A percentile compares a stretch with the other conserved stretches of the same genome.
Conservation (phyloP, 1,284 basidiomycete species). For the Ustilago esculenta region DNA sequence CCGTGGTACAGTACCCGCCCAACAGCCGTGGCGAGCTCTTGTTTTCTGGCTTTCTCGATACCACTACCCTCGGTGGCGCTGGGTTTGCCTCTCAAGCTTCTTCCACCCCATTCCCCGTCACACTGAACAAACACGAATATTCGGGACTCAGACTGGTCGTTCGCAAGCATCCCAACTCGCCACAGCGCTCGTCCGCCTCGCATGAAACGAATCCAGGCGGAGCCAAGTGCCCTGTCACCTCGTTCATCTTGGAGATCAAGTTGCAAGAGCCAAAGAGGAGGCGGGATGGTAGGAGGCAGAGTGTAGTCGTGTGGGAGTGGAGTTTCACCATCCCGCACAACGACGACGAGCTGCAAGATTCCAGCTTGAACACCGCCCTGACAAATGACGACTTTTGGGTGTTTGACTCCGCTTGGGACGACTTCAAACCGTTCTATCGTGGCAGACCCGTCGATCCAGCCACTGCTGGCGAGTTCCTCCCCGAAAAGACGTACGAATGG, state of each 20-base stretch:
- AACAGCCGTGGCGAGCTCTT: slow-evolving; percentile 35
- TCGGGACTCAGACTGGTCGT: slow-evolving; percentile 40
- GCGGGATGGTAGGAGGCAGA: slow-evolving; percentile 67
- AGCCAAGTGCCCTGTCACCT: slow-evolving; percentile 46
- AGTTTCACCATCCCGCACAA: slow-evolving; percentile 57
- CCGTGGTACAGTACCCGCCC: slow-evolving; percentile 51
- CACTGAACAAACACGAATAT: slow-evolving; percentile 26
- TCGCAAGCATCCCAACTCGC: slow-evolving; percentile 21
- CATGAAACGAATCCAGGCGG: slow-evolving; percentile 22
- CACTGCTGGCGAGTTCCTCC: slow-evolving; percentile 31
- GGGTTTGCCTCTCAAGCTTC: slow-evolving; percentile 71
- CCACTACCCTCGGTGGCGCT: slow-evolving; percentile 70
- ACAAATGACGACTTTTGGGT: slow-evolving; percentile 38
- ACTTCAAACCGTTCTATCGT: slow-evolving; percentile 69
- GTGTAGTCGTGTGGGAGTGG: slow-evolving; percentile 69
- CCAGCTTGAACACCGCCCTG: slow-evolving; percentile 8
- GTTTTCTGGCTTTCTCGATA: slow-evolving; percentile 66
- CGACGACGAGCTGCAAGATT: background rate
- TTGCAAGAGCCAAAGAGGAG: slow-evolving; percentile 60
- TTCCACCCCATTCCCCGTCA: slow-evolving; percentile 34
- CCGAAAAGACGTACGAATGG: slow-evolving; percentile 48
- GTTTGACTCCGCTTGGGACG: slow-evolving; percentile 65
- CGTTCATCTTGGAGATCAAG: slow-evolving; percentile 69
- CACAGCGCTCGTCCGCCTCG: slow-evolving; percentile 13
- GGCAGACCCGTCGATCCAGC: slow-evolving; percentile 66